Evolutionary conservation across 495 filamentous ascomycete species (phyloP).

Genomic region (Penicillium canescens): DNA sequence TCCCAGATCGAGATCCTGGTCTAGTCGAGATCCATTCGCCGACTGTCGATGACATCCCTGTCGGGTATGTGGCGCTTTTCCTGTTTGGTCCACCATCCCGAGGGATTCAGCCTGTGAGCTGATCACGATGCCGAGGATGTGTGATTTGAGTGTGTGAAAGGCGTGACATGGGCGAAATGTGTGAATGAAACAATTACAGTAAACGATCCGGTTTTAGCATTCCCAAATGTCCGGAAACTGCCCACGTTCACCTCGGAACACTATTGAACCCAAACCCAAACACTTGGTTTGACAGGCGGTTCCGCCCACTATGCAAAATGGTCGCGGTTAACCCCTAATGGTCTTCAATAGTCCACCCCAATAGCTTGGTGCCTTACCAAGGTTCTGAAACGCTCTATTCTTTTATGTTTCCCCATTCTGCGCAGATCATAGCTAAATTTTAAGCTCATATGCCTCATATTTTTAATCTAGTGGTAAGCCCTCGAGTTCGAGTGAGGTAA

Average conservation of each 20-base stretch:
- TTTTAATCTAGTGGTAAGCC: too few relatives aligned
- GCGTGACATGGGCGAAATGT: too few relatives aligned
- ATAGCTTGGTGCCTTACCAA: conserved; percentile 16
- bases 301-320: conserved; percentile 11
- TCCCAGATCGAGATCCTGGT: conserved; percentile 6
- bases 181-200: too few relatives aligned
- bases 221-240: neutral
- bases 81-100: conserved; percentile 2
- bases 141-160: too few relatives aligned
- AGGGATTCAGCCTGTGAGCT: neutral
- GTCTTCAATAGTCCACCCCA: conserved; percentile 26
- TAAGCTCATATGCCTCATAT: too few relatives aligned
- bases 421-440: neutral
- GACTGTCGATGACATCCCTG: conserved; percentile 3
- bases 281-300: conserved; percentile 21
- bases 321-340: conserved; percentile 17
- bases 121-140: too few relatives aligned
- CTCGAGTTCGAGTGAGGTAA: too few relatives aligned
- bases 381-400: conserved; percentile 10
- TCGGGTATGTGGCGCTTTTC: conserved; percentile 3
- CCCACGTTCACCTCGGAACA: neutral
- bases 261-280: conserved; percentile 30
- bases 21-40: conserved; percentile 1
- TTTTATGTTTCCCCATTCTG: neutral
- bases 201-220: neutral